Percentiles rank a stretch among this genome's conserved stretches.
phyloP scores from a whole-genome alignment of 2,329 filamentous ascomycete genomes.

The Cladosporium sp. region DNA sequence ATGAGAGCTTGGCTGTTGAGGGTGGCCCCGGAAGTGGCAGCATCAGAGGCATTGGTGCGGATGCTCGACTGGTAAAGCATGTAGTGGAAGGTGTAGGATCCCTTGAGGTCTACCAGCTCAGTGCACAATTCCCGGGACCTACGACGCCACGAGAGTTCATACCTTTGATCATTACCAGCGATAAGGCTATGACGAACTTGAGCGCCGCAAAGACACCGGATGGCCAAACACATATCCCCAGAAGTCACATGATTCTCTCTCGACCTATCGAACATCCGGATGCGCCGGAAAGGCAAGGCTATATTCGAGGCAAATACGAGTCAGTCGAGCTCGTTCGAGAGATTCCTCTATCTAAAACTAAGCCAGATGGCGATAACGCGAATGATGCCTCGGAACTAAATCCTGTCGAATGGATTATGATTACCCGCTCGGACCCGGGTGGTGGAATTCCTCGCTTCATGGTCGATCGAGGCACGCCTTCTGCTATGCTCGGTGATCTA shows the following conservation, averaged over 20 bases:
- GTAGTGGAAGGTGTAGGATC: constrained; percentile 57
- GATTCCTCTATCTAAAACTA: constrained; percentile 54
- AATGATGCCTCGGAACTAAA: constrained; percentile 50
- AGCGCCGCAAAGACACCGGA: constrained; percentile 31
- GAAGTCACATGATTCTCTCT: constrained; percentile 82
- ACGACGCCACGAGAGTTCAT: constrained; percentile 87
- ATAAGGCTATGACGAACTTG: constrained; percentile 46
- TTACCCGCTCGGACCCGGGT: constrained; percentile 82
- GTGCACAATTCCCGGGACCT: constrained; percentile 84
- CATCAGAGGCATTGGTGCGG: constrained; percentile 80
- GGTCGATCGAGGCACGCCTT: constrained; percentile 84
- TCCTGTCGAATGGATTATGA: constrained; percentile 87
- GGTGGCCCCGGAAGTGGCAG: constrained; percentile 67
- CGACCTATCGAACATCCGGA: constrained; percentile 76
- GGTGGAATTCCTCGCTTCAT: constrained; percentile 85
- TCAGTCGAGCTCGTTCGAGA: constrained; percentile 89
- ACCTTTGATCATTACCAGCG: constrained; percentile 68
- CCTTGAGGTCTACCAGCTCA: constrained; percentile 76
- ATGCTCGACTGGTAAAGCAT: constrained; percentile 65
- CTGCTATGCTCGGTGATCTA: constrained; percentile 73
- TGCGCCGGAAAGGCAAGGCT: constrained; percentile 65
- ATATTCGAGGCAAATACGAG: constrained; percentile 82
- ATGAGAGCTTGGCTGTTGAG: constrained; percentile 68
- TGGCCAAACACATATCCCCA: constrained; percentile 42
- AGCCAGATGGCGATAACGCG: constrained; percentile 13